Conservation (phyloP, 306 rosid species). For the Prunus fruticosa region DNA sequence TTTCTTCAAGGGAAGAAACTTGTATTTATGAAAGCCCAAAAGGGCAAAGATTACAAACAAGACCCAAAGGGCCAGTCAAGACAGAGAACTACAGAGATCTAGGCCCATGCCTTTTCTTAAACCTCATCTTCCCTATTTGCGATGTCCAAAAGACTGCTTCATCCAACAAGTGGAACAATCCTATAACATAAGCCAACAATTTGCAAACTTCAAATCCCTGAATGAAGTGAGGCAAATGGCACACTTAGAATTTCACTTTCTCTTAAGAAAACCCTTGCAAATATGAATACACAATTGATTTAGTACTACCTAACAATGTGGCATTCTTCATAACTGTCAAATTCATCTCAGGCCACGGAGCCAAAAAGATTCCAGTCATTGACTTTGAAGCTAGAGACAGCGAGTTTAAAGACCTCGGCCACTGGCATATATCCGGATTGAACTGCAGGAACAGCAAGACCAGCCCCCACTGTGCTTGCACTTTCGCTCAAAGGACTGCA, state of each 20-base stretch:
- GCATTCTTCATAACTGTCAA: too few species aligned
- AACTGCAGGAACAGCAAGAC: slow-evolving; percentile 63
- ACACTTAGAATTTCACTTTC: background rate
- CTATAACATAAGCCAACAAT: background rate
- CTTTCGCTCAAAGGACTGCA: slow-evolving; percentile 86
- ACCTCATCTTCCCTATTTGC: background rate
- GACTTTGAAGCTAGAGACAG: slow-evolving; percentile 72
- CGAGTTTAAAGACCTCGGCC: slow-evolving; percentile 64
- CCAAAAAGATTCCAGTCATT: slow-evolving; percentile 72
- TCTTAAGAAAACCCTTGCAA: background rate
- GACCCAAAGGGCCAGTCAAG: too few species aligned
- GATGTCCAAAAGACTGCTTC: too few species aligned
- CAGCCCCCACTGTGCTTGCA: slow-evolving; percentile 68
- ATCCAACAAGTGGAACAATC: too few species aligned
- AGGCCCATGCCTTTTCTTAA: background rate
- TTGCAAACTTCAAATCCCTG: background rate
- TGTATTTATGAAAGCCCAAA: background rate
- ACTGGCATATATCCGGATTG: slow-evolving; percentile 69
- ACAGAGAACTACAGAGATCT: too few species aligned
- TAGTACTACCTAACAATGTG: too few species aligned
- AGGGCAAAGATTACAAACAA: background rate
- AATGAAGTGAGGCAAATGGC: background rate
- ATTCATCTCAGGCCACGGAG: slow-evolving; percentile 20
- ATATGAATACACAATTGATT: background rate
- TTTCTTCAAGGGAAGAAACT: background rate